Base-by-base conservation (phyloP, 805 yeast genomes). In the Ogataea polymorpha region DNA sequence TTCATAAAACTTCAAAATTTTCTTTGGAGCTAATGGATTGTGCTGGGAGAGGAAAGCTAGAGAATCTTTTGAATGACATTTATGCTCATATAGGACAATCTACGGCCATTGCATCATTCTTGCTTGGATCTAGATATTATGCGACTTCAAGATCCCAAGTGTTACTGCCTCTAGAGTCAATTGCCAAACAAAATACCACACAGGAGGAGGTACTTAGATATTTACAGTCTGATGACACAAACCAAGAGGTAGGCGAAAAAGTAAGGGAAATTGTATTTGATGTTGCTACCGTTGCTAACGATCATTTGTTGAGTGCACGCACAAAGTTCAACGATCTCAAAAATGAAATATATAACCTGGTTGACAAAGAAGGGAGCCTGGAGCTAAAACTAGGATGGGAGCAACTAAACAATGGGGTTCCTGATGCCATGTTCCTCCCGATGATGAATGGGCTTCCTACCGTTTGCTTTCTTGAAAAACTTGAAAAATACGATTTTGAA, bases 61-160 rank as follows among this genome's bases (percentile, higher is more conserved):
- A 56, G 30, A 60, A 61, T 13, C 49, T 58, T 5, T 63, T 79
- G 7, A 71, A 79, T 24, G 86, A 83, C 45, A 73, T 82, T 8
- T 74, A 79, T 9, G 93, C 95, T 0, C 95, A 86, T 61, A 63
- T 87, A 27, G 96, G 96, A 6, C 95, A 87, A 59, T 86, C 93
- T 2, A 75, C 82, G 0, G 81, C 89, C 0, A 69, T 87, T 10
- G 80, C 87, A 1, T 71, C 83, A 2, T 69, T 77, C 61, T 68
- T 87, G 11, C 64, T 82, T 37, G 86, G 84, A 0, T 56, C 80
- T 35, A 66, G 68, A 17, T 84, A 72, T 59, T 80, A 78, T 58
- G 80, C 85, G 0, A 56, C 61, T 15, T 55, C 65, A 23, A 68
- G 74, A 20, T 70, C 74, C 42, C 73, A 69, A 32, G 68, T 84